Percentiles rank a stretch among this genome's conserved stretches.
Evolutionary conservation across 2,329 filamentous ascomycete species (phyloP).

Genomic region (Colletotrichum sp.): DNA sequence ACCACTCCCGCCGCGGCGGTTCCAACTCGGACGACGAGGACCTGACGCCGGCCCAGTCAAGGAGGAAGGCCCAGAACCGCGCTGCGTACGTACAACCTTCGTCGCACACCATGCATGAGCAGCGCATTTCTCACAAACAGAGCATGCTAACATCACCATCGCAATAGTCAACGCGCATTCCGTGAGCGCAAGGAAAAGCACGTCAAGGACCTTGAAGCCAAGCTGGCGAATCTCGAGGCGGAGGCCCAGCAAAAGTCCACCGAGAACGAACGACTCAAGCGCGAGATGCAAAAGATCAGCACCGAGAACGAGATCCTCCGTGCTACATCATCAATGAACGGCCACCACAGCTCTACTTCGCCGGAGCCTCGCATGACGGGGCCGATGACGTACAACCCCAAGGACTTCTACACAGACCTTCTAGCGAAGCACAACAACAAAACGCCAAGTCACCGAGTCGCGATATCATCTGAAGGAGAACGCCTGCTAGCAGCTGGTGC

Average conservation of each 20-base stretch:
- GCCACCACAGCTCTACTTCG: slow-evolving; percentile 42
- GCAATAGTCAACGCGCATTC: slow-evolving; percentile 85
- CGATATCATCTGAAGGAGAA: slow-evolving; percentile 69
- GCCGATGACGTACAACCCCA: slow-evolving; percentile 74
- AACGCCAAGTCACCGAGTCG: slow-evolving; percentile 71
- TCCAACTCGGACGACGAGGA: slow-evolving; percentile 63
- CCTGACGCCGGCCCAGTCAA: slow-evolving; percentile 61
- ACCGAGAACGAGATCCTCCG: slow-evolving; percentile 94
- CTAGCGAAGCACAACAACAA: slow-evolving; percentile 67
- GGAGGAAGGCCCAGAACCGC: slow-evolving; percentile 66
- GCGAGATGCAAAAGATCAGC: slow-evolving; percentile 80
- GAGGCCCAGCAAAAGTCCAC: slow-evolving; percentile 73
- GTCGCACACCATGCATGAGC: background rate
- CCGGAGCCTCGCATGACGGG: slow-evolving; percentile 62
- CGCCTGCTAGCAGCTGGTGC: slow-evolving; percentile 76
- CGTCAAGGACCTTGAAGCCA: slow-evolving; percentile 89
- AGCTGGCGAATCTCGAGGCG: slow-evolving; percentile 78
- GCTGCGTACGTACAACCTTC: slow-evolving; percentile 57
- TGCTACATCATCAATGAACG: slow-evolving; percentile 66
- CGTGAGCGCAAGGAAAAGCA: slow-evolving; percentile 95
- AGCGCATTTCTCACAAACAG: background rate
- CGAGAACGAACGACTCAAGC: slow-evolving; percentile 87
- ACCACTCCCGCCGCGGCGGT: slow-evolving; percentile 39
- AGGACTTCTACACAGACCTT: slow-evolving; percentile 72
- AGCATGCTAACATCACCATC: background rate